These are phyloP conservation scores for Ichthyophthirius multifiliis DNA, from an alignment of 169 alveolate species.

Conservation along the genomic window DNA sequence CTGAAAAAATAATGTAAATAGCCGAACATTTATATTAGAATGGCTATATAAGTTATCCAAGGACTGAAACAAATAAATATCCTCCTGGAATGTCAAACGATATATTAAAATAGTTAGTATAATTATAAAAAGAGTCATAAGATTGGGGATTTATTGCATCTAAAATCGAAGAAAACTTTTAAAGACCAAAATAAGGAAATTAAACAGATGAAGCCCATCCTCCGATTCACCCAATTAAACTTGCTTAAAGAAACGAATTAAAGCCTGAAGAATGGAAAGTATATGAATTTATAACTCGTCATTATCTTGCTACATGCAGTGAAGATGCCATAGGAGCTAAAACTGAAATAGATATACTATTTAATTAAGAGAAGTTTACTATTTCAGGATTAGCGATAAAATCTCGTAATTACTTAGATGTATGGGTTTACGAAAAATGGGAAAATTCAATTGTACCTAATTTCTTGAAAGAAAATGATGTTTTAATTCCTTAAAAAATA, in stretches of 20 bases:
- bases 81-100: conserved; percentile 85
- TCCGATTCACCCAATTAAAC: conserved; percentile 99
- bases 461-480: conserved; percentile 73
- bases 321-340: conserved; percentile 88
- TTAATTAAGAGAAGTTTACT: conserved; percentile 84
- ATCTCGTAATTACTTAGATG: conserved; percentile 83
- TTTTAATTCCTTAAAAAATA: background rate
- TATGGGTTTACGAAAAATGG: conserved; percentile 80
- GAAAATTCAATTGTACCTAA: conserved; percentile 77
- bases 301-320: conserved; percentile 88
- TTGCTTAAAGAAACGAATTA: conserved; percentile 69
- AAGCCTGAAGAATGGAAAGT: conserved; percentile 70
- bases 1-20: conserved; percentile 91
- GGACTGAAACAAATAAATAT: conserved; percentile 98
- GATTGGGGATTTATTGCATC: conserved; percentile 92
- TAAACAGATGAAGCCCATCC: conserved; percentile 99
- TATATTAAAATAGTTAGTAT: conserved; percentile 65
- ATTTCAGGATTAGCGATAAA: conserved; percentile 83
- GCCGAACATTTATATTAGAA: conserved; percentile 95
- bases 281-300: conserved; percentile 88
- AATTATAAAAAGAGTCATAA: conserved; percentile 62
- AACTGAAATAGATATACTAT: conserved; percentile 56
- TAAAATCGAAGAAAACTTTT: conserved; percentile 60
- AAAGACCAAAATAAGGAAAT: conserved; percentile 85
- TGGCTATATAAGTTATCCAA: conserved; percentile 96